phyloP scores from a whole-genome alignment of 2,329 filamentous ascomycete genomes.

The Sporothrix inflata region DNA sequence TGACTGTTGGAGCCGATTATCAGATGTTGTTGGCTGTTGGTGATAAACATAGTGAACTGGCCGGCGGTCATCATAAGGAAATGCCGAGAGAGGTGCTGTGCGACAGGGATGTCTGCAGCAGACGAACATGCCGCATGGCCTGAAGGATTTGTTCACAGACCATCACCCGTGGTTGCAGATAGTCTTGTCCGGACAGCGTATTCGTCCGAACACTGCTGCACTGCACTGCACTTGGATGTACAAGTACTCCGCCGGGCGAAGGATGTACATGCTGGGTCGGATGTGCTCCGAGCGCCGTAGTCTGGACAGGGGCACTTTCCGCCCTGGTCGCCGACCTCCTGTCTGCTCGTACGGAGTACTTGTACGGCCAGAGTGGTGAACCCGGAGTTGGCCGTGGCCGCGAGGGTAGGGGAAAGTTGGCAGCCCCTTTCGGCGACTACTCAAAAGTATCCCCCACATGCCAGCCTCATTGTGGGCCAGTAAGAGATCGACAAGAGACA shows the following conservation, averaged over 20 bases:
- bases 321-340: constrained; percentile 9
- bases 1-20: neutral
- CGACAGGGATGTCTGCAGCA: neutral
- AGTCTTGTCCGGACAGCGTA: neutral
- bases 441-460: constrained; percentile 6
- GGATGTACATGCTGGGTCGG: constrained; percentile 9
- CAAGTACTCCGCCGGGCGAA: constrained; percentile 1
- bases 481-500: constrained; percentile 21
- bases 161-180: neutral
- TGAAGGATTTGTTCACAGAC: neutral
- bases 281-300: neutral
- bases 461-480: constrained; percentile 13
- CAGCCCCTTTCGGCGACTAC: constrained; percentile 9
- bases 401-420: neutral
- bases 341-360: neutral
- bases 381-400: neutral
- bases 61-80: neutral
- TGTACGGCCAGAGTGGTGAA: neutral
- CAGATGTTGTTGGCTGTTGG: neutral
- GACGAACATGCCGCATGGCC: neutral
- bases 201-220: constrained; percentile 12
- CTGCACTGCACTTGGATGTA: neutral
- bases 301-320: neutral
- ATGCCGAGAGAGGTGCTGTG: neutral
- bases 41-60: neutral